Base-by-base conservation (phyloP, 2,329 filamentous ascomycete species). In the Penicillium sp. region DNA sequence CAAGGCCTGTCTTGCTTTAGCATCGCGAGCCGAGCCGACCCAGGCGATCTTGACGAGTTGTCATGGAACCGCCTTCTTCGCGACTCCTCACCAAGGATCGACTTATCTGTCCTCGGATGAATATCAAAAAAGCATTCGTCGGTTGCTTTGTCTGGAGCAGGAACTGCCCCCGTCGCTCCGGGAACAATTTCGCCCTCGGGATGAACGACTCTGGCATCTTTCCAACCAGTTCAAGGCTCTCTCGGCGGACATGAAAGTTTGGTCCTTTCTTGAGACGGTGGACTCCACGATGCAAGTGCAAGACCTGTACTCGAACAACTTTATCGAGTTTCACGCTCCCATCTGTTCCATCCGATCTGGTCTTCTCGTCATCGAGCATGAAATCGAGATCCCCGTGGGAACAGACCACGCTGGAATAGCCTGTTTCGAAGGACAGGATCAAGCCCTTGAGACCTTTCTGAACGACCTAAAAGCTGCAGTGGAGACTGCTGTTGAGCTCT, bases 221-320 rank as follows among this genome's bases (percentile, higher is more conserved):
- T 40, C 82, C 13, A 76, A 81, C 3, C 71, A 74, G 37, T 84
- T 84, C 57, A 74, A 74, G 41, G 71, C 77, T 3, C 73, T 81
- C 4, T 75, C 79, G 0, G 76, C 76, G 33, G 81, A 84, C 47
- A 69, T 83, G 43, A 76, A 75, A 5, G 70, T 84, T 9, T 84
- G 81, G 80, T 81, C 80, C 0, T 78, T 83, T 36, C 80, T 83
- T 49, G 81, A 84, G 56, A 84, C 79, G 0, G 73, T 80, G 6
- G 81, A 83, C 59, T 82, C 80, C 1, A 73, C 75, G 1, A 67
- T 83, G 4, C 77, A 76, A 0, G 75, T 67, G 5, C 59, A 66
- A 8, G 63, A 64, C 36, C 58, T 63, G 0, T 60, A 67, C 3
- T 60, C 62, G 1, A 65, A 67, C 4, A 76, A 77, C 46, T 71